Base-by-base conservation (phyloP, 305 asterid genomes). In the Fraxinus dipetala region DNA sequence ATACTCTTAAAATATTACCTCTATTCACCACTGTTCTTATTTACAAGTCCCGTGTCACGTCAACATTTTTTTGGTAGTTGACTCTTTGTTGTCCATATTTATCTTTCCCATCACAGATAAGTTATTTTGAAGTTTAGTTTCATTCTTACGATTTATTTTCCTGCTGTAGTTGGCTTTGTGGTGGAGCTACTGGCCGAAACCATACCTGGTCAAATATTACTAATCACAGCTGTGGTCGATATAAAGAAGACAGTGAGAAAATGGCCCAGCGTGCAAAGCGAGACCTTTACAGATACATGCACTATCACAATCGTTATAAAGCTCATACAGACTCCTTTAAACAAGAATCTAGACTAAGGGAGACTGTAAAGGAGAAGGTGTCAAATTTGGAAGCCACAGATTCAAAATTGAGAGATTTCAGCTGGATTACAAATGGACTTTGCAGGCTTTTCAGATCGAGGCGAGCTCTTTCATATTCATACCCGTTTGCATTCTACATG, bases 401-500 rank as follows among this genome's bases (percentile, higher is more conserved):
- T 75, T 89, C 90, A 8, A 87, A 78, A 51, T 82, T 91, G 84
- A 94, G 88, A 85, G 99, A 96, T 87, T 92, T 93, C 87, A 90
- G 91, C 85, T 96, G 99, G 99, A 92, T 91, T 78, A 83, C 92
- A 45, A 91, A 90, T 82, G 98, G 98, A 81, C 89, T 91, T 59
- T 77, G 86, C 87, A 89, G 98, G 87, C 96, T 96, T 72, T 96
- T 93, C 85, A 86, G 95, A 89, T 93, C 99, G 40, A 93, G 99
- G 89, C 89, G 93, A 78, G 94, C 97, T 81, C 97, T 96, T 81
- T 89, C 97, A 2, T 91, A 91, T 87, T 94, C 99, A 48, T 96
- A 96, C 85, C 98, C 98, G 16, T 96, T 96, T 89, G 97, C 98
- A 63, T 96, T 87, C 88, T 94, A 91, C 88, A 96, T 96, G 98